Evolutionary conservation across 1,284 basidiomycete species (phyloP).

Genomic region (Irpex lacteus): DNA sequence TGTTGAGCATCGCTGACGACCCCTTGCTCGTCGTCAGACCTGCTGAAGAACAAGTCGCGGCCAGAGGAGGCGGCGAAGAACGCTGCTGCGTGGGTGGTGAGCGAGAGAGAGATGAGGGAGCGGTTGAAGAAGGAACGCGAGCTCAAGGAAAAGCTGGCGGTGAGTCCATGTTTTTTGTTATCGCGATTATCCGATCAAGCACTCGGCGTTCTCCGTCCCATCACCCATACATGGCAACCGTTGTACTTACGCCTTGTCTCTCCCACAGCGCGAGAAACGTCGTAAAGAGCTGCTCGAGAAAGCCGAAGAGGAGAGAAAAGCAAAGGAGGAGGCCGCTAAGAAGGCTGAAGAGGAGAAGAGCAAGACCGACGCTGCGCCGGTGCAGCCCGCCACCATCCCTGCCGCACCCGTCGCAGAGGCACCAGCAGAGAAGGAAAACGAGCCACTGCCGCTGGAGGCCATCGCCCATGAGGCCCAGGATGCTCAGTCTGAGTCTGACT

Average conservation of each 20-base stretch:
- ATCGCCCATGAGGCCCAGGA: background rate
- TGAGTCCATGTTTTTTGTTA: constrained; percentile 32
- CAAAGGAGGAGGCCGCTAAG: constrained; percentile 33
- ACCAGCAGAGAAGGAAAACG: constrained; percentile 22
- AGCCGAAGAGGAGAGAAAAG: constrained; percentile 32
- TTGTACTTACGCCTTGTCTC: constrained; percentile 10
- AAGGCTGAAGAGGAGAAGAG: constrained; percentile 22
- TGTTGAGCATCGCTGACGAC: constrained; percentile 22
- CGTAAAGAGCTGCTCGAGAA: constrained; percentile 49
- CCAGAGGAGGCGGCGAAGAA: constrained; percentile 68
- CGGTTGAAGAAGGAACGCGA: constrained; percentile 66
- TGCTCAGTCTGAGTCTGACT: constrained; percentile 21
- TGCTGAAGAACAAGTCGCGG: constrained; percentile 77
- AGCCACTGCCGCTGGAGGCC: constrained; percentile 10
- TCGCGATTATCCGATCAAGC: constrained; percentile 25
- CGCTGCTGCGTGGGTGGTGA: constrained; percentile 65
- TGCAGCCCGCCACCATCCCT: background rate
- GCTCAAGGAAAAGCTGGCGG: constrained; percentile 58
- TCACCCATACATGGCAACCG: constrained; percentile 3
- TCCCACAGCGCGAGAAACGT: constrained; percentile 53
- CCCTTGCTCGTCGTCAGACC: constrained; percentile 39
- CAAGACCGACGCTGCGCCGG: constrained; percentile 21
- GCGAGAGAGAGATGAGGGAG: constrained; percentile 70
- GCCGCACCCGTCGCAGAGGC: constrained; percentile 4
- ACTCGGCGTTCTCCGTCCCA: constrained; percentile 9